These are phyloP conservation scores for Arthroderma uncinatum DNA, from an alignment of 2,329 filamentous ascomycete genomes.

Conservation along the genomic window DNA sequence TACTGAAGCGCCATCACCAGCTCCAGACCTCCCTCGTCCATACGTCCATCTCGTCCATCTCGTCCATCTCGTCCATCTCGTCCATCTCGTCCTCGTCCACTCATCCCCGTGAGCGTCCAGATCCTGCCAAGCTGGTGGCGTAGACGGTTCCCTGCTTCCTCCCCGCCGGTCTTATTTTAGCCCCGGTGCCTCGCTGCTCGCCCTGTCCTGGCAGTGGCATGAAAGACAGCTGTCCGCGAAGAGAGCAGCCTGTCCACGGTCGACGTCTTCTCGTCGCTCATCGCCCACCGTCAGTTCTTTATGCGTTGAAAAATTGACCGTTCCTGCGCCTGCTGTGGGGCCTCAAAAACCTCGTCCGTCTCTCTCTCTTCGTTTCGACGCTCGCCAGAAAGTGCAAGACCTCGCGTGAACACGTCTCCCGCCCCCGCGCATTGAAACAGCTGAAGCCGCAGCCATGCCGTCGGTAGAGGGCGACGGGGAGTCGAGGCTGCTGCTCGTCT, in stretches of 20 bases:
- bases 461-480: constrained; percentile 27
- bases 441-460: constrained; percentile 22
- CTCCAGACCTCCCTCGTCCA: not conserved
- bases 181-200: not conserved
- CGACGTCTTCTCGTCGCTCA: not conserved
- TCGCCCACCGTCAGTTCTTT: not conserved
- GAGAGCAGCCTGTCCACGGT: not conserved
- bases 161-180: constrained; percentile 3
- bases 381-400: not conserved
- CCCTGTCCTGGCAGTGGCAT: not conserved
- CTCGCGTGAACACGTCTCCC: not conserved
- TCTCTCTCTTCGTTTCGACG: not conserved
- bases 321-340: not conserved
- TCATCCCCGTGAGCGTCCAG: not conserved
- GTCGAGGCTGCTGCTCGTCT: constrained; percentile 64
- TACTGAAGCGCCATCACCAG: not conserved
- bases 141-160: constrained; percentile 1
- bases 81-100: not conserved
- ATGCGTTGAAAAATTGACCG: not conserved
- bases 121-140: constrained; percentile 6
- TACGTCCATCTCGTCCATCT: not conserved
- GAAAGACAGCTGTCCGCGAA: not conserved
- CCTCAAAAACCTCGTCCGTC: not conserved
- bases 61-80: not conserved
- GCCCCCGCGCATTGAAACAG: not conserved